These are phyloP conservation scores for Salix arbutifolia DNA, from an alignment of 345 rosid species.

Conservation along the genomic window DNA sequence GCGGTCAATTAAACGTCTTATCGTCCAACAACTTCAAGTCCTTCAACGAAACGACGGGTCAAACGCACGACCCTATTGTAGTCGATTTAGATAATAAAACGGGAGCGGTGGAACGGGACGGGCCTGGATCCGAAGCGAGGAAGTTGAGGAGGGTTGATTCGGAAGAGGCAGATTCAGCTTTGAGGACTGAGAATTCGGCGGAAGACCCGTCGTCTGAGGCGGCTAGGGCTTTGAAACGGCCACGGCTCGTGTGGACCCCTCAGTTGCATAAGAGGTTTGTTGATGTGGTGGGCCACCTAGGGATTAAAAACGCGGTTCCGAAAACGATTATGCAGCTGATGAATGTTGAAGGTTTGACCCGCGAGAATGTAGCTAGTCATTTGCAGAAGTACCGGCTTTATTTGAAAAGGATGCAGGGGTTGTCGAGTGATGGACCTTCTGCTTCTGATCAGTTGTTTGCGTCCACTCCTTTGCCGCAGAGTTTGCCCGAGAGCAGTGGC, in stretches of 20 bases:
- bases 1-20: constrained; percentile 25
- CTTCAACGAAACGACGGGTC: constrained; percentile 20
- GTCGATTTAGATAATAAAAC: constrained; percentile 26
- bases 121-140: constrained; percentile 55
- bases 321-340: constrained; percentile 98
- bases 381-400: constrained; percentile 89
- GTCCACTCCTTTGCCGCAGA: constrained; percentile 67
- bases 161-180: constrained; percentile 80
- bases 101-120: constrained; percentile 37
- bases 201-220: constrained; percentile 46
- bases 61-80: constrained; percentile 24
- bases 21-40: constrained; percentile 42
- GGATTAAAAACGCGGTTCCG: constrained; percentile 91
- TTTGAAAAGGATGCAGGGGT: constrained; percentile 84
- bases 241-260: constrained; percentile 95
- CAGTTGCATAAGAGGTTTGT: constrained; percentile 95
- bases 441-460: constrained; percentile 75
- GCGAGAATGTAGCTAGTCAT: constrained; percentile 95
- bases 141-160: constrained; percentile 56
- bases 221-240: constrained; percentile 63
- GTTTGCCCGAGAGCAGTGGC: constrained; percentile 42
- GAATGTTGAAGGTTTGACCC: constrained; percentile 93
- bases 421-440: constrained; percentile 39
- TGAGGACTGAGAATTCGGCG: constrained; percentile 36
- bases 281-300: constrained; percentile 82